phyloP scores from a whole-genome alignment of 148 eudicot species.

The Spergularia marina region DNA sequence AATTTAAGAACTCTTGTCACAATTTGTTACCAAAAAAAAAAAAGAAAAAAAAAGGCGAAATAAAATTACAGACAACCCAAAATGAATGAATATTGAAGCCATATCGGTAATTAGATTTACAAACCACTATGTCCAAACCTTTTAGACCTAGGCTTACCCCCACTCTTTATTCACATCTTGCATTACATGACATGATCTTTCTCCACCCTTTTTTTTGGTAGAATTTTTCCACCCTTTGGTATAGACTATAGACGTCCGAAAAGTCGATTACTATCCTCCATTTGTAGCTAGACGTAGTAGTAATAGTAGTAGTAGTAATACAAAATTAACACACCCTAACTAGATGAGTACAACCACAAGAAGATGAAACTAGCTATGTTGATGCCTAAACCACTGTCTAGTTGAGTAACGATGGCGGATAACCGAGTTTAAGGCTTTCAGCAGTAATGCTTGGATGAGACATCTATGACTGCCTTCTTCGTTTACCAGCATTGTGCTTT shows the following conservation, averaged over 20 bases:
- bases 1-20: too few relatives aligned
- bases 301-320: background rate
- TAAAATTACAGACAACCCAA: background rate
- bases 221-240: background rate
- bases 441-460: constrained; percentile 1
- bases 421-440: background rate
- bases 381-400: constrained; percentile 6
- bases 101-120: background rate
- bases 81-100: background rate
- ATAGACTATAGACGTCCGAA: background rate
- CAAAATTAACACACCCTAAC: constrained; percentile 13
- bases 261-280: background rate
- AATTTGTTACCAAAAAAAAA: too few relatives aligned
- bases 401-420: background rate
- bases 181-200: background rate
- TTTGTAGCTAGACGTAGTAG: background rate
- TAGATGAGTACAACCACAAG: background rate
- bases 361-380: constrained; percentile 13
- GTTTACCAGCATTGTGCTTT: constrained; percentile 26
- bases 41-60: background rate
- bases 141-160: background rate
- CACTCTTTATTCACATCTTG: constrained; percentile 10
- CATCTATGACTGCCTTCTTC: constrained; percentile 41
- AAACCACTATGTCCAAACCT: background rate
- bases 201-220: background rate